phyloP scores from a whole-genome alignment of 176 grass and related monocot genomes.

The Zea mays region Zm-B73-REFERENCE-NAM-5.0 NC_050105.1:76809501-76810000 shows the following conservation, averaged over 20 bases:
- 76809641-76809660: slow-evolving; percentile 98
- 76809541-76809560: slow-evolving; percentile 9
- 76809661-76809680: slow-evolving; percentile 99
- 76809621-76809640: slow-evolving; percentile 98
- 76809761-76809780: slow-evolving; percentile 7
- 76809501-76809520: background rate
- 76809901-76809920: background rate
- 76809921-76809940: background rate
- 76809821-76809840: slow-evolving; percentile 15
- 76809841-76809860: background rate
- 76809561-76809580: slow-evolving; percentile 92
- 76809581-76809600: slow-evolving; percentile 97
- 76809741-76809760: slow-evolving; percentile 14
- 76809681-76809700: slow-evolving; percentile 98
- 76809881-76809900: background rate
- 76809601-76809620: slow-evolving; percentile 99
- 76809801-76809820: background rate
- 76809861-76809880: background rate
- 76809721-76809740: slow-evolving; percentile 3
- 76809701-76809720: slow-evolving; percentile 45
- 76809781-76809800: background rate
- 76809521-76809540: background rate
- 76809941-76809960: slow-evolving; percentile 5
- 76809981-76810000: background rate
- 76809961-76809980: background rate